Base-by-base conservation (phyloP, 2,329 filamentous ascomycete species). In the Pseudogymnoascus sp. region DNA sequence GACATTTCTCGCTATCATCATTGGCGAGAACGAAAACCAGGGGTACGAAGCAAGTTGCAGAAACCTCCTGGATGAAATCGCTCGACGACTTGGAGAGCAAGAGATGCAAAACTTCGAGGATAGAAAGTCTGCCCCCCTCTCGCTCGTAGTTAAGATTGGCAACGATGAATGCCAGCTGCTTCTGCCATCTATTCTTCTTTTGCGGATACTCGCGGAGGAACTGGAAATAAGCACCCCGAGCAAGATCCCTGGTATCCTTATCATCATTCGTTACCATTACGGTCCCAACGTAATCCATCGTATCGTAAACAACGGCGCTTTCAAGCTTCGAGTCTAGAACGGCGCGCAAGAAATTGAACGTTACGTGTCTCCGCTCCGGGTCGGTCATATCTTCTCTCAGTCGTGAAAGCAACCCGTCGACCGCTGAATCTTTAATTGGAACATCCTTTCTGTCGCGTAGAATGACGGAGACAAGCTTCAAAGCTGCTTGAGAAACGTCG, bases 201-300 rank as follows among this genome's bases (percentile, higher is more conserved):
- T 97, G 94, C 0, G 94, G 93, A 70, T 97, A 99, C 60, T 97
- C 91, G 66, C 92, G 85, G 61, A 99, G 78, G 75, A 99, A 99
- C 67, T 97, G 91, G 73, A 96, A 88, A 74, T 95, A 99, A 12
- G 91, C 88, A 18, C 91, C 91, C 61, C 94, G 83, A 12, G 93
- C 92, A 37, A 96, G 79, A 71, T 97, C 91, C 59, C 94, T 84
- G 2, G 93, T 93, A 65, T 89, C 86, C 67, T 89, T 88, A 67
- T 95, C 92, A 64, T 96, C 90, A 70, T 97, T 97, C 47, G 89
- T 96, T 61, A 99, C 89, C 92, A 97, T 97, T 72, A 97, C 88
- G 3, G 84, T 87, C 54, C 91, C 90, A 30, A 96, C 87, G 68
- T 91, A 87, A 71, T 99, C 94, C 65, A 97, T 82, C 7, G 89